phyloP scores from a whole-genome alignment of 768 basidiomycete genomes.

The Crucibulum laeve region DNA sequence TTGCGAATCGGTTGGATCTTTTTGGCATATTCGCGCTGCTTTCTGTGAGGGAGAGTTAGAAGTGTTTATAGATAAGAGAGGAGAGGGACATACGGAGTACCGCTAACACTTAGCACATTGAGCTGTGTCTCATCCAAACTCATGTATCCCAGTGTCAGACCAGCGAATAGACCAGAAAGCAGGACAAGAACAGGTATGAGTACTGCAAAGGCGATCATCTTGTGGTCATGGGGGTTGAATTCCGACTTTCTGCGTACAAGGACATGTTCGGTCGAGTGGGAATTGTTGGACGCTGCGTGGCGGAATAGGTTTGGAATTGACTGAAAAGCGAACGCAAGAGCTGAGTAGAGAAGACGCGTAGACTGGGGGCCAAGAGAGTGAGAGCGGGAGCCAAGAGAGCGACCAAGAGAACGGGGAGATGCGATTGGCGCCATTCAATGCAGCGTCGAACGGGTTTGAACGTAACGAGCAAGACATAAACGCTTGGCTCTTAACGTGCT shows the following conservation, averaged over 20 bases:
- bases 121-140: conserved; percentile 90
- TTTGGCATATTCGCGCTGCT: conserved; percentile 75
- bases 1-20: conserved; percentile 84
- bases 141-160: conserved; percentile 90
- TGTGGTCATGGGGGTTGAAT: conserved; percentile 23
- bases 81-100: conserved; percentile 58
- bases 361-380: too few species aligned
- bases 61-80: not conserved
- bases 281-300: too few species aligned
- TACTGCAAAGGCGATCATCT: conserved; percentile 34
- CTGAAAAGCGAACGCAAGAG: not conserved
- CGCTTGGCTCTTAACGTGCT: not conserved
- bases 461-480: too few species aligned
- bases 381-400: not conserved
- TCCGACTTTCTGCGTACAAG: conserved; percentile 21
- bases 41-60: conserved; percentile 44
- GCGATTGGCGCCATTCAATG: too few species aligned
- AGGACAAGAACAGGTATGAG: conserved; percentile 85
- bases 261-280: not conserved
- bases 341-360: not conserved
- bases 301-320: not conserved
- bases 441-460: too few species aligned
- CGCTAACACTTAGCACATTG: conserved; percentile 80
- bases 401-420: not conserved
- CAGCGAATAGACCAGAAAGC: conserved; percentile 84